Conservation (phyloP, 805 yeast species). For the Yamadazyma laniorum region DNA sequence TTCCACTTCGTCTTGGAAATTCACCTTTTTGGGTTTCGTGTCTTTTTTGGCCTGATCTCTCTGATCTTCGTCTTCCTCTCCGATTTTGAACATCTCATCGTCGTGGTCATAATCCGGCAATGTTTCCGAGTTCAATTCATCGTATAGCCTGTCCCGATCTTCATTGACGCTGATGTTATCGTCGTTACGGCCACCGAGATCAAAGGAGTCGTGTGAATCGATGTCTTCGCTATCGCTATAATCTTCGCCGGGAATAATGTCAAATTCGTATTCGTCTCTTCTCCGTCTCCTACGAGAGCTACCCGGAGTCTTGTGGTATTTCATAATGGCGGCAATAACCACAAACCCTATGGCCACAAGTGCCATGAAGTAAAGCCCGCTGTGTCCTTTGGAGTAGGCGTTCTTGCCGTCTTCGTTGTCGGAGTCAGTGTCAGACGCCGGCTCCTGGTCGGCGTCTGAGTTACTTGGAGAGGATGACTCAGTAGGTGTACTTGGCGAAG, state of each 20-base stretch:
- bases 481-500: too few species aligned
- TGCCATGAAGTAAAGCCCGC: slow-evolving; percentile 61
- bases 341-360: slow-evolving; percentile 59
- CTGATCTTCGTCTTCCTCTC: slow-evolving; percentile 38
- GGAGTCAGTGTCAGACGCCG: slow-evolving; percentile 2
- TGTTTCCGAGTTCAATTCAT: slow-evolving; percentile 38
- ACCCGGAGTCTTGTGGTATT: slow-evolving; percentile 42
- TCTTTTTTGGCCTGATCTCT: slow-evolving; percentile 5
- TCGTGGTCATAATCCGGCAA: slow-evolving; percentile 33
- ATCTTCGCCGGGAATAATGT: slow-evolving; percentile 69
- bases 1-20: slow-evolving; percentile 7
- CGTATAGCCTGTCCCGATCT: slow-evolving; percentile 41
- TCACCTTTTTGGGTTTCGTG: slow-evolving; percentile 4
- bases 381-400: slow-evolving; percentile 40
- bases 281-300: slow-evolving; percentile 49
- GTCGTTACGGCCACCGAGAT: slow-evolving; percentile 25
- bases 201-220: slow-evolving; percentile 33
- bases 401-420: slow-evolving; percentile 37
- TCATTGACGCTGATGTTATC: slow-evolving; percentile 24
- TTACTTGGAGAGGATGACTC: slow-evolving; percentile 2
- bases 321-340: slow-evolving; percentile 45
- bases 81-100: slow-evolving; percentile 41
- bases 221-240: slow-evolving; percentile 41
- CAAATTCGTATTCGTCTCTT: slow-evolving; percentile 73
- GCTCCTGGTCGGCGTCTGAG: too few species aligned